Evolutionary conservation across 75 land plant species (phyloP).

Genomic region (Pinus albicaulis): DNA sequence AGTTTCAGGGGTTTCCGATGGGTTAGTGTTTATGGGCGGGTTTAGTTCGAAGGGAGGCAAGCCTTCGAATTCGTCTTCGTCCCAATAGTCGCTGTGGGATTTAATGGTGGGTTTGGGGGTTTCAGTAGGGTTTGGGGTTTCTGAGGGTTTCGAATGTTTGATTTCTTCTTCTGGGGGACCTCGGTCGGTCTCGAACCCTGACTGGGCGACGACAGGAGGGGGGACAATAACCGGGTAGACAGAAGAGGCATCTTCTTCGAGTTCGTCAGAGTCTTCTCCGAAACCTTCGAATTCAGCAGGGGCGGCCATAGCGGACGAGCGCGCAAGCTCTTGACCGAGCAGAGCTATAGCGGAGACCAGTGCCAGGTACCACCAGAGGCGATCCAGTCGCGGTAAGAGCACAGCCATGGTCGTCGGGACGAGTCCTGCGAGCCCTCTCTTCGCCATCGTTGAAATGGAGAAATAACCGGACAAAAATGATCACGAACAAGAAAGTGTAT

Average conservation of each 20-base stretch:
- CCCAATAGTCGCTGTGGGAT: constrained; percentile 67
- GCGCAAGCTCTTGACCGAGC: neutral
- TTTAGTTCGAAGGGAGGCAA: constrained; percentile 31
- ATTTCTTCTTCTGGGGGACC: constrained; percentile 11
- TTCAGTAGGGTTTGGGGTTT: constrained; percentile 8
- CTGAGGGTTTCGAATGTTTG: neutral
- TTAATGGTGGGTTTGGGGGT: constrained; percentile 6
- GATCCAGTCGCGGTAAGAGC: neutral
- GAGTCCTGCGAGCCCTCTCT: neutral
- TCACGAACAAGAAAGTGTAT: too few species aligned
- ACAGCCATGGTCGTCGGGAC: neutral
- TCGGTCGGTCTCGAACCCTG: constrained; percentile 32
- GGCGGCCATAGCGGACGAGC: constrained; percentile 10
- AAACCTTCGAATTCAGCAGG: constrained; percentile 31
- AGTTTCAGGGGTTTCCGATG: neutral
- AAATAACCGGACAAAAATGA: neutral
- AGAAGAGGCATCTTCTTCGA: constrained; percentile 11
- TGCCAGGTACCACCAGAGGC: constrained; percentile 5
- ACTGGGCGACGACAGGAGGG: neutral
- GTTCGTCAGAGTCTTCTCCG: constrained; percentile 24
- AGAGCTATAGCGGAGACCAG: neutral
- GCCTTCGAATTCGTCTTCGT: constrained; percentile 97
- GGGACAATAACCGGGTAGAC: neutral
- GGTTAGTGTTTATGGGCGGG: constrained; percentile 7
- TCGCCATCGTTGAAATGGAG: neutral